A percentile compares a stretch with the other conserved stretches of the same genome.
Conservation (phyloP, 495 filamentous ascomycete genomes). For the Trichoderma erinaceum region DNA sequence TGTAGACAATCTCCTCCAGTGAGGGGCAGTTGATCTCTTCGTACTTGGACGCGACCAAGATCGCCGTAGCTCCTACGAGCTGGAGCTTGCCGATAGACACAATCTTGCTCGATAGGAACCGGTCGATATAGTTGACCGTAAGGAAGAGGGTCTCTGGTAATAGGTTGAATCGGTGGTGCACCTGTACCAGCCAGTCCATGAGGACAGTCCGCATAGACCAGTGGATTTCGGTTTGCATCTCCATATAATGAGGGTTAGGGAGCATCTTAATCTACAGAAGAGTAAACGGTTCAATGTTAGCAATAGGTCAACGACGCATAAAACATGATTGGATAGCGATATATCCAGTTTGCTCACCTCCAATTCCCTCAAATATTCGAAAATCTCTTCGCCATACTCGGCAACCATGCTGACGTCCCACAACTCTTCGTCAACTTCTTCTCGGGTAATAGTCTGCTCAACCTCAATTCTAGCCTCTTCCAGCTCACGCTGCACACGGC, state of each 20-base stretch:
- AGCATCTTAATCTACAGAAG: slow-evolving; percentile 62
- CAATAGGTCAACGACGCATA: not conserved
- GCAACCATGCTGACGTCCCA: slow-evolving; percentile 98
- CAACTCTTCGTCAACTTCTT: slow-evolving; percentile 75
- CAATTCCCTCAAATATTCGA: slow-evolving; percentile 77
- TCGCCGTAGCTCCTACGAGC: slow-evolving; percentile 90
- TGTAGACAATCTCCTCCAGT: slow-evolving; percentile 91
- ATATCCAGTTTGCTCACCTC: slow-evolving; percentile 57
- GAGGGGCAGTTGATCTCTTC: slow-evolving; percentile 98
- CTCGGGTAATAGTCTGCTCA: slow-evolving; percentile 43
- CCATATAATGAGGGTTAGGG: slow-evolving; percentile 91
- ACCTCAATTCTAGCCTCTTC: slow-evolving; percentile 63
- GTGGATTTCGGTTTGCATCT: slow-evolving; percentile 90
- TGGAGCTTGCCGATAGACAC: slow-evolving; percentile 93
- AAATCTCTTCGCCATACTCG: slow-evolving; percentile 94
- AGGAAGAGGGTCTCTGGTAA: slow-evolving; percentile 94
- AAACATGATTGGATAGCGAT: not conserved
- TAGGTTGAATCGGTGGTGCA: slow-evolving; percentile 83
- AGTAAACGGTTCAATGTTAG: slow-evolving; percentile 20
- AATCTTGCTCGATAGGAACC: slow-evolving; percentile 89
- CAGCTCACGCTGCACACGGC: slow-evolving; percentile 58
- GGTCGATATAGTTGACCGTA: slow-evolving; percentile 91
- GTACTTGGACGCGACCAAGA: slow-evolving; percentile 95
- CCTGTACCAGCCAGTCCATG: slow-evolving; percentile 97
- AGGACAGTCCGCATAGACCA: slow-evolving; percentile 98